Conservation (phyloP, 106 monocot species). For the Vanilla planifolia region DNA sequence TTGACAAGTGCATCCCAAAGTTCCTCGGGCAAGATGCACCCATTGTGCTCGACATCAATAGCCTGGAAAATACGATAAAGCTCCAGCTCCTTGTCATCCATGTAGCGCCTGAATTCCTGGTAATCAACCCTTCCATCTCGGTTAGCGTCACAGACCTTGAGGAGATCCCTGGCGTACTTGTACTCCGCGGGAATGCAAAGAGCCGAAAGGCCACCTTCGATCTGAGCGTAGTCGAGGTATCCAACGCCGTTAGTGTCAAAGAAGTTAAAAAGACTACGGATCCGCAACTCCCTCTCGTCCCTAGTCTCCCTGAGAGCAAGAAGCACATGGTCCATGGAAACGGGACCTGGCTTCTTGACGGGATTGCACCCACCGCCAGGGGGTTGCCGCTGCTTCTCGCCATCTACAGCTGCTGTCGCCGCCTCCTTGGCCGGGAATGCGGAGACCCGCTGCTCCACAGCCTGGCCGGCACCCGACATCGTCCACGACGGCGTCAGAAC, state of each 20-base stretch:
- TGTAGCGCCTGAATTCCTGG: conserved; percentile 64
- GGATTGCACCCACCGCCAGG: conserved; percentile 46
- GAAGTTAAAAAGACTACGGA: conserved; percentile 77
- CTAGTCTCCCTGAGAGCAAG: conserved; percentile 70
- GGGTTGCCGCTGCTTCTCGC: not conserved
- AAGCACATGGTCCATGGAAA: conserved; percentile 77
- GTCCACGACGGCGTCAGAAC: not conserved
- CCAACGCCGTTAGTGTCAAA: conserved; percentile 53
- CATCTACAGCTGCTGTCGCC: not conserved
- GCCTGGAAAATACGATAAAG: conserved; percentile 93
- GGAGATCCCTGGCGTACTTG: conserved; percentile 83
- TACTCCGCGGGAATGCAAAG: conserved; percentile 75
- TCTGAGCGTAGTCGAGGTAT: conserved; percentile 62
- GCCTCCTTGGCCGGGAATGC: not conserved
- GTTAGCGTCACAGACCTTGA: conserved; percentile 76
- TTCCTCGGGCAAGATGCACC: conserved; percentile 91
- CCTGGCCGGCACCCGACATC: conserved; percentile 8
- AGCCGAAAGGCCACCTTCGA: conserved; percentile 63
- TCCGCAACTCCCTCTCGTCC: conserved; percentile 77
- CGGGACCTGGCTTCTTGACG: conserved; percentile 44
- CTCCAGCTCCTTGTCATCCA: conserved; percentile 91
- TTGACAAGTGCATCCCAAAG: conserved; percentile 88
- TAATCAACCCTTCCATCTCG: conserved; percentile 75
- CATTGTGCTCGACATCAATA: conserved; percentile 92
- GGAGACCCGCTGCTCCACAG: not conserved